Evolutionary conservation across 2,329 filamentous ascomycete genomes (phyloP).

Genomic region (Tricladium varicosporioides): DNA sequence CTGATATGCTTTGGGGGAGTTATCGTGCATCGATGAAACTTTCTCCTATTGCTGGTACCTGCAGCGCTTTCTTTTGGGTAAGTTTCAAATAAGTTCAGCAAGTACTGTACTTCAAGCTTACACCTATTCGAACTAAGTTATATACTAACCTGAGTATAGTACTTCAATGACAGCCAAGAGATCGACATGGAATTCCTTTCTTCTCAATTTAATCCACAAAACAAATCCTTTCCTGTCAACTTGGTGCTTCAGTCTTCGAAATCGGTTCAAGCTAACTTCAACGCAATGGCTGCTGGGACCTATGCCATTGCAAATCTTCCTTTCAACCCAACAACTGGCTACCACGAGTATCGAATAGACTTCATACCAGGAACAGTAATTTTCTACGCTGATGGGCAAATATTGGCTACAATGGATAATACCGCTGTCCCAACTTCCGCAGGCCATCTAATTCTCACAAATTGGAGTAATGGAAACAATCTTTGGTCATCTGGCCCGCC

Average conservation of each 20-base stretch:
- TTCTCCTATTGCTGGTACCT: constrained; percentile 50
- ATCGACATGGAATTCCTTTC: constrained; percentile 82
- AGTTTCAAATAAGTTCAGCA: constrained; percentile 12
- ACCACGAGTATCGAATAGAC: constrained; percentile 80
- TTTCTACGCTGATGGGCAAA: constrained; percentile 66
- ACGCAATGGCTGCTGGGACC: constrained; percentile 57
- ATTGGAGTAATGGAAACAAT: constrained; percentile 75
- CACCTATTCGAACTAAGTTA: too few species aligned
- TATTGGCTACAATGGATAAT: constrained; percentile 55
- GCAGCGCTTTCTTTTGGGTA: constrained; percentile 79
- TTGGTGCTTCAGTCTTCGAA: constrained; percentile 70
- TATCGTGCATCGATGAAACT: constrained; percentile 65
- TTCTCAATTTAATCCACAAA: constrained; percentile 53
- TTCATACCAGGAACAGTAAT: constrained; percentile 60
- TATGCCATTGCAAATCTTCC: constrained; percentile 58
- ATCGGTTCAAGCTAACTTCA: constrained; percentile 57
- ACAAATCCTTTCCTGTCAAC: constrained; percentile 60
- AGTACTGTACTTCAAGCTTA: too few species aligned
- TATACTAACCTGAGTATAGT: constrained; percentile 44
- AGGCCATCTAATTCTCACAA: constrained; percentile 69
- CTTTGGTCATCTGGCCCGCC: constrained; percentile 73
- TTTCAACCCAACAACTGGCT: constrained; percentile 63
- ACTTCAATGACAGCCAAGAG: constrained; percentile 75
- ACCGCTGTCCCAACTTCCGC: constrained; percentile 55
- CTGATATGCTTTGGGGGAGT: constrained; percentile 67